Evolutionary conservation across 2,329 filamentous ascomycete genomes (phyloP).

Genomic region (Alternaria postmessia): DNA sequence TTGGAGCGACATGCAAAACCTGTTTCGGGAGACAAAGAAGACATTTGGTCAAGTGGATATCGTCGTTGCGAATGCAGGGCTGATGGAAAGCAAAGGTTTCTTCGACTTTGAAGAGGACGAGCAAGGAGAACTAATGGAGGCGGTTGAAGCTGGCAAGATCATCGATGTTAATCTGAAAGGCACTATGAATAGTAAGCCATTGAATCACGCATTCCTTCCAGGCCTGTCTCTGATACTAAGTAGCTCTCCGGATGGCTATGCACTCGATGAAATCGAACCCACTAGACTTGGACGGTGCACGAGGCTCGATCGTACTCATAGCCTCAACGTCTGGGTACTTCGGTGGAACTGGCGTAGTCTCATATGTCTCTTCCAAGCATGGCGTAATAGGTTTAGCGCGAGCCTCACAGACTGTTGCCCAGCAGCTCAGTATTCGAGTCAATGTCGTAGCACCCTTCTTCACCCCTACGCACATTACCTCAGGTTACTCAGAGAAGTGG

Average conservation of each 20-base stretch:
- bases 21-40: slow-evolving; percentile 45
- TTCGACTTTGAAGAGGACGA: slow-evolving; percentile 46
- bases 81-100: slow-evolving; percentile 49
- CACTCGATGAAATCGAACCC: slow-evolving; percentile 46
- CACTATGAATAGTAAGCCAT: slow-evolving; percentile 53
- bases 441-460: slow-evolving; percentile 61
- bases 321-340: slow-evolving; percentile 57
- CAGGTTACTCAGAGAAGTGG: slow-evolving; percentile 52
- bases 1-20: slow-evolving; percentile 48
- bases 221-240: not conserved
- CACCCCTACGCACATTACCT: slow-evolving; percentile 57
- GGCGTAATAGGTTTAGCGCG: slow-evolving; percentile 53
- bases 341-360: slow-evolving; percentile 53
- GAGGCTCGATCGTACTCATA: slow-evolving; percentile 53
- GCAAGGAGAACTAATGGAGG: slow-evolving; percentile 39
- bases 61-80: slow-evolving; percentile 55
- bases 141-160: slow-evolving; percentile 31
- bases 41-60: slow-evolving; percentile 51
- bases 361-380: slow-evolving; percentile 57
- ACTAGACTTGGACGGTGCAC: slow-evolving; percentile 30
- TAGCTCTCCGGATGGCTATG: slow-evolving; percentile 39
- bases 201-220: not conserved
- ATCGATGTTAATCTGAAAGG: slow-evolving; percentile 57
- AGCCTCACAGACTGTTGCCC: slow-evolving; percentile 48
- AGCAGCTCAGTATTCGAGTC: slow-evolving; percentile 49